Evolutionary conservation across 495 filamentous ascomycete species (phyloP).

Genomic region (Aspergillus sparsus): DNA sequence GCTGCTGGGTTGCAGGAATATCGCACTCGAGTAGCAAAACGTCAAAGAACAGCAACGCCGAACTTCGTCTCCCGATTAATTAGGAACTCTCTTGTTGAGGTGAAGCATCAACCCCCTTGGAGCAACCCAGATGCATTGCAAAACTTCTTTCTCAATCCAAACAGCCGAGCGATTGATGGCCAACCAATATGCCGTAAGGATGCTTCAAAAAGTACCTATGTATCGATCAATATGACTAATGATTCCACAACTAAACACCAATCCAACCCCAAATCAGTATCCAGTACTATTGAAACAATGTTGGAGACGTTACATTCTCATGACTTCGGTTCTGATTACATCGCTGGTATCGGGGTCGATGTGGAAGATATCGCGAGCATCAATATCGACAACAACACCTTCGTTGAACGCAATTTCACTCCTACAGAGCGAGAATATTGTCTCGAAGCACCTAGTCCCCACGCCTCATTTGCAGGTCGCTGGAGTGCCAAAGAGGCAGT

Average conservation of each 20-base stretch:
- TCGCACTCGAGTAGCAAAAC: conserved; percentile 84
- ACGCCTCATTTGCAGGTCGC: conserved; percentile 84
- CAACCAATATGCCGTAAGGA: neutral
- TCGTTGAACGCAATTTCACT: conserved; percentile 94
- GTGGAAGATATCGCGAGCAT: conserved; percentile 81
- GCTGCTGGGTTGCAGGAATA: conserved; percentile 34
- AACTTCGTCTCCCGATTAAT: conserved; percentile 38
- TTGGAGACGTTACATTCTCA: conserved; percentile 10
- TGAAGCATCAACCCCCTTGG: conserved; percentile 26
- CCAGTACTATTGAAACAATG: conserved; percentile 15
- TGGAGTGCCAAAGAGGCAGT: conserved; percentile 99
- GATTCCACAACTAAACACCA: neutral
- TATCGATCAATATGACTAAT: neutral
- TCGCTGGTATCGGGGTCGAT: conserved; percentile 77
- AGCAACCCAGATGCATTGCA: conserved; percentile 67
- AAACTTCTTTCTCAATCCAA: conserved; percentile 87
- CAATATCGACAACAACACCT: conserved; percentile 88
- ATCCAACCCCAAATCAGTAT: neutral
- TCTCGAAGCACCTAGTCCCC: conserved; percentile 68
- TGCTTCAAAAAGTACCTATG: neutral
- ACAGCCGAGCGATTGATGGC: conserved; percentile 51
- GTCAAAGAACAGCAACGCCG: conserved; percentile 42
- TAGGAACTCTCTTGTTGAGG: conserved; percentile 55
- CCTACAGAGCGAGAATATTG: conserved; percentile 80
- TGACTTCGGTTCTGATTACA: neutral